phyloP scores from a whole-genome alignment of 1,284 basidiomycete species.

The Ganoderma leucocontextum region DNA sequence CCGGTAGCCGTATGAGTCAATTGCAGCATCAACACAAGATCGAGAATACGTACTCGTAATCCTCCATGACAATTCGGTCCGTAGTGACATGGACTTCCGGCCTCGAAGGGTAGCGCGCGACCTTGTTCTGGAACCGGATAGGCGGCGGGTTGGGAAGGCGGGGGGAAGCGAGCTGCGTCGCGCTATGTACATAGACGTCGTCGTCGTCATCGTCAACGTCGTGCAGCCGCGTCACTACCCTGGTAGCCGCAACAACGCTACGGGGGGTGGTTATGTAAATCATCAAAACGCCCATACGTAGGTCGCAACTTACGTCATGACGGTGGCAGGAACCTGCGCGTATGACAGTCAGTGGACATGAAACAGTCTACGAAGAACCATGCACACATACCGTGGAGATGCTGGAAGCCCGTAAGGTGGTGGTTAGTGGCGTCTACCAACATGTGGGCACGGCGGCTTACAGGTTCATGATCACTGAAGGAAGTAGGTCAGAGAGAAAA shows the following conservation, averaged over 20 bases:
- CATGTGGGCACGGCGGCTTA: conserved; percentile 44
- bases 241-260: conserved; percentile 70
- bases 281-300: conserved; percentile 31
- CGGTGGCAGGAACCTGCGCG: conserved; percentile 67
- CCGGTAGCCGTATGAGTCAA: neutral
- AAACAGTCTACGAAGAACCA: conserved; percentile 28
- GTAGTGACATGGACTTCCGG: conserved; percentile 67
- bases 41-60: conserved; percentile 39
- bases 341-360: conserved; percentile 44
- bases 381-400: conserved; percentile 42
- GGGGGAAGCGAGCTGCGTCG: conserved; percentile 48
- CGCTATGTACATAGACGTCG: conserved; percentile 58
- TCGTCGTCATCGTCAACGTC: conserved; percentile 57
- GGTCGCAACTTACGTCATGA: conserved; percentile 55
- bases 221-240: conserved; percentile 68
- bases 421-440: conserved; percentile 6
- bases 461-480: conserved; percentile 71
- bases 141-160: conserved; percentile 21
- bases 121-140: conserved; percentile 28
- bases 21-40: neutral
- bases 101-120: conserved; percentile 40
- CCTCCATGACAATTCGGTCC: conserved; percentile 61
- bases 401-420: conserved; percentile 22
- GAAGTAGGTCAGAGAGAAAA: neutral
- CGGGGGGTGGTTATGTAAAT: conserved; percentile 15